Evolutionary conservation across 495 filamentous ascomycete genomes (phyloP).

Genomic region (Hypoxylon cercidicola): DNA sequence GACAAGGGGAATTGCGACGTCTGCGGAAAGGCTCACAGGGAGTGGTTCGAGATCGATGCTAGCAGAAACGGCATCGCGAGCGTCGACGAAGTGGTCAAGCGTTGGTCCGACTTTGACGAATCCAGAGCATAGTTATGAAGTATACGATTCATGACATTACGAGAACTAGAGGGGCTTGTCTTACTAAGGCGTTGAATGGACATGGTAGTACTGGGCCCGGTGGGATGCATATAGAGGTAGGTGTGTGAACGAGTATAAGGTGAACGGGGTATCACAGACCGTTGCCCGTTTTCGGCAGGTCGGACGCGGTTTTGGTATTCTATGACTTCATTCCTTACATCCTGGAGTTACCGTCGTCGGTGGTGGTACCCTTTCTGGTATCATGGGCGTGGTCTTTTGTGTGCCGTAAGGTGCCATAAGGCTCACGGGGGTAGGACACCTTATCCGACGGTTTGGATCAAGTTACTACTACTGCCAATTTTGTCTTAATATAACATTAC

Average conservation of each 20-base stretch:
- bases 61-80: constrained; percentile 71
- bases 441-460: constrained; percentile 26
- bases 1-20: constrained; percentile 68
- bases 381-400: not conserved
- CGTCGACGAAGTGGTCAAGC: constrained; percentile 84
- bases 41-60: constrained; percentile 96
- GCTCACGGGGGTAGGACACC: not conserved
- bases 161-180: not conserved
- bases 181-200: constrained; percentile 22
- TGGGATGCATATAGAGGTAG: constrained; percentile 15
- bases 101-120: constrained; percentile 86
- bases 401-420: constrained; percentile 1
- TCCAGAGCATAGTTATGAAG: constrained; percentile 11
- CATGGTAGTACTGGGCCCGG: constrained; percentile 17
- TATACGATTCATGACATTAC: constrained; percentile 21
- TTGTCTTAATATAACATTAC: constrained; percentile 14
- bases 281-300: constrained; percentile 23
- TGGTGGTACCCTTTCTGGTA: constrained; percentile 8
- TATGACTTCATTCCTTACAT: constrained; percentile 19
- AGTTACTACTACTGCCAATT: constrained; percentile 13
- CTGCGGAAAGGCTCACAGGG: constrained; percentile 88
- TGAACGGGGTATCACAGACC: constrained; percentile 11
- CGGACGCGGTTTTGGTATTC: constrained; percentile 6
- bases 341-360: constrained; percentile 10
- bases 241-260: constrained; percentile 4